Conservation (phyloP, 305 asterid species). For the Withania somnifera region DNA sequence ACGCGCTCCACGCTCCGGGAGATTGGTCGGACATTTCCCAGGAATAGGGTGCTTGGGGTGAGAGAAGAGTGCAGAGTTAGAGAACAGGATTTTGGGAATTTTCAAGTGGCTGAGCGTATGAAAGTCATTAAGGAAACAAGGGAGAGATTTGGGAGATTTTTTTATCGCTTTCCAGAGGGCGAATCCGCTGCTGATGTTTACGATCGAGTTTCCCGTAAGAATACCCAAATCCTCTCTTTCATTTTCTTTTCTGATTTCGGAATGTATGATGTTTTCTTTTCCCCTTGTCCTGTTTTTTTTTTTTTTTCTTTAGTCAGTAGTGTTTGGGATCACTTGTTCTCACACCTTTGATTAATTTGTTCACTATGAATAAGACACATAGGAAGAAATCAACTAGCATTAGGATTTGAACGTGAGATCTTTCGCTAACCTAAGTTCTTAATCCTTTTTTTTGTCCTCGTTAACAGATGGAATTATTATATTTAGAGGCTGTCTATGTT, state of each 20-base stretch:
- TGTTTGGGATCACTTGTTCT: too few relatives aligned
- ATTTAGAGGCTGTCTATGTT: too few relatives aligned
- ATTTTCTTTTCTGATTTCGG: too few relatives aligned
- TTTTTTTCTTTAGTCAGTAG: too few relatives aligned
- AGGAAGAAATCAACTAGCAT: too few relatives aligned
- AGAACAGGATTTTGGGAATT: constrained; percentile 70
- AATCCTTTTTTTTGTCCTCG: too few relatives aligned
- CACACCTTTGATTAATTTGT: too few relatives aligned
- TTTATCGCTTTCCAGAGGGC: constrained; percentile 63
- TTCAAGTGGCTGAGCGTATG: constrained; percentile 47
- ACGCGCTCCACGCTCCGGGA: constrained; percentile 49
- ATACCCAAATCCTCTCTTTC: neutral
- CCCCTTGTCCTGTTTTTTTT: neutral
- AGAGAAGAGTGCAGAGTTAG: constrained; percentile 66
- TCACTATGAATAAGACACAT: too few relatives aligned
- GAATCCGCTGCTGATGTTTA: constrained; percentile 68
- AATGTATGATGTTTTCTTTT: neutral
- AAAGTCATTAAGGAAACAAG: constrained; percentile 39
- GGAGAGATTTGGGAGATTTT: constrained; percentile 51
- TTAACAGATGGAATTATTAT: too few relatives aligned
- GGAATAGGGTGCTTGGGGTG: constrained; percentile 34
- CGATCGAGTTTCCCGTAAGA: constrained; percentile 61
- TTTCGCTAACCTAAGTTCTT: too few relatives aligned
- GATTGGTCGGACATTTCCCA: constrained; percentile 38
- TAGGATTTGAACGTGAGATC: too few relatives aligned